A percentile compares a stretch with the other conserved stretches of the same genome.
Evolutionary conservation across 192 early-diverging fungal genomes (phyloP).

Genomic region (Coemansia sp.): DNA sequence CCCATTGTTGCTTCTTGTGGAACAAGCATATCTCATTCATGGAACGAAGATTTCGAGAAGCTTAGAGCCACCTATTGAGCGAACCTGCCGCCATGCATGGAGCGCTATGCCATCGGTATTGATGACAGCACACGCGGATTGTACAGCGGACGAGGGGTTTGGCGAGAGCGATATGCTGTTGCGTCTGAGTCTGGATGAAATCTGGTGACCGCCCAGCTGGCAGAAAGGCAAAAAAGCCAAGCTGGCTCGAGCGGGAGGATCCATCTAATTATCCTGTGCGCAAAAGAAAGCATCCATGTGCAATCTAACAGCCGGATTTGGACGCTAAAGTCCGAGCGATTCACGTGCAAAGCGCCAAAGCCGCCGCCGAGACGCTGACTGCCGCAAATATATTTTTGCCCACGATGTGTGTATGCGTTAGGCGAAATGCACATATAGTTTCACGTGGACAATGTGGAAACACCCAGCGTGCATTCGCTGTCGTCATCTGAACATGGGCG

Average conservation of each 20-base stretch:
- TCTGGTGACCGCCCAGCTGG: neutral
- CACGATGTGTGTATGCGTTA: neutral
- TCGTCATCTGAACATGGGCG: slow-evolving; percentile 8
- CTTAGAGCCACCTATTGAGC: neutral
- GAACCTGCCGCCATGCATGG: neutral
- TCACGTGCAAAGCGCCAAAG: slow-evolving; percentile 1
- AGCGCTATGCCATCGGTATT: neutral
- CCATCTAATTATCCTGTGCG: neutral
- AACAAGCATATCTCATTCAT: neutral
- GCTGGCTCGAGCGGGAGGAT: neutral
- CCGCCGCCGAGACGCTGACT: neutral
- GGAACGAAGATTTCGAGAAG: neutral
- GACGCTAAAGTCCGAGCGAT: neutral
- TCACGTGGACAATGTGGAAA: slow-evolving; percentile 16
- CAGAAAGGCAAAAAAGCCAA: neutral
- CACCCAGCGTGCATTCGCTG: slow-evolving; percentile 11
- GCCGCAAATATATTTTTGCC: neutral
- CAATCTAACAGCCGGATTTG: neutral
- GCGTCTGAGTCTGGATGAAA: neutral
- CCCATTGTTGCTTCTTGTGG: neutral
- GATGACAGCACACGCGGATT: neutral
- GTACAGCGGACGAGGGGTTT: neutral
- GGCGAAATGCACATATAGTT: slow-evolving; percentile 1
- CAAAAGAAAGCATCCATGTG: neutral
- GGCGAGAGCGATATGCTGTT: neutral